Evolutionary conservation across 2,329 filamentous ascomycete genomes (phyloP).

Genomic region (Thermothelomyces thermophilus): DNA sequence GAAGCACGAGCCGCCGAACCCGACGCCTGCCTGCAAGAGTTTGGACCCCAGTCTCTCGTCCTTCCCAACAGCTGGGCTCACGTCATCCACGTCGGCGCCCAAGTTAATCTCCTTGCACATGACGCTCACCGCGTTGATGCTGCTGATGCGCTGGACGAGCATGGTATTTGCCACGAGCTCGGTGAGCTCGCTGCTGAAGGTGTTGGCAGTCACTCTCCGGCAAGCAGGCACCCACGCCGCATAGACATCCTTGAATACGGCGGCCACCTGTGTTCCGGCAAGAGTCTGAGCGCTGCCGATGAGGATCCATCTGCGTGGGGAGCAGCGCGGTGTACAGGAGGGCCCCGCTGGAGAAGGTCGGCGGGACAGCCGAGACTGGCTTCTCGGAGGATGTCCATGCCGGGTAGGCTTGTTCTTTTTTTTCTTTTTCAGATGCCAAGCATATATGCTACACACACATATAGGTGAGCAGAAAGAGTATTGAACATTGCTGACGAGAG

Average conservation of each 20-base stretch:
- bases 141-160: constrained; percentile 57
- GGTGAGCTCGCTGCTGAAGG: constrained; percentile 55
- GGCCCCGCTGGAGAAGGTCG: constrained; percentile 34
- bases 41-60: constrained; percentile 51
- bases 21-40: constrained; percentile 53
- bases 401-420: constrained; percentile 26
- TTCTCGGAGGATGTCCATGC: constrained; percentile 41
- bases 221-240: constrained; percentile 47
- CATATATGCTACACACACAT: no score
- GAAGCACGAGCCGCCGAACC: constrained; percentile 61
- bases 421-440: background rate
- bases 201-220: constrained; percentile 51
- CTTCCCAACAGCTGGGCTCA: constrained; percentile 48
- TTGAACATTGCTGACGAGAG: background rate
- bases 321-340: constrained; percentile 38
- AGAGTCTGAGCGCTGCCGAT: constrained; percentile 49
- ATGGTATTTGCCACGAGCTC: constrained; percentile 59
- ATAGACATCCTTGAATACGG: constrained; percentile 46
- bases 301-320: constrained; percentile 46
- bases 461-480: no score
- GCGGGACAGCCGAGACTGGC: constrained; percentile 37
- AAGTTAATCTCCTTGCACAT: constrained; percentile 49
- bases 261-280: constrained; percentile 43
- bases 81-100: constrained; percentile 41
- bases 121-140: constrained; percentile 55